Conservation (phyloP, 1,139 yeast genomes). For the Yamadazyma atmosphaerica region DNA sequence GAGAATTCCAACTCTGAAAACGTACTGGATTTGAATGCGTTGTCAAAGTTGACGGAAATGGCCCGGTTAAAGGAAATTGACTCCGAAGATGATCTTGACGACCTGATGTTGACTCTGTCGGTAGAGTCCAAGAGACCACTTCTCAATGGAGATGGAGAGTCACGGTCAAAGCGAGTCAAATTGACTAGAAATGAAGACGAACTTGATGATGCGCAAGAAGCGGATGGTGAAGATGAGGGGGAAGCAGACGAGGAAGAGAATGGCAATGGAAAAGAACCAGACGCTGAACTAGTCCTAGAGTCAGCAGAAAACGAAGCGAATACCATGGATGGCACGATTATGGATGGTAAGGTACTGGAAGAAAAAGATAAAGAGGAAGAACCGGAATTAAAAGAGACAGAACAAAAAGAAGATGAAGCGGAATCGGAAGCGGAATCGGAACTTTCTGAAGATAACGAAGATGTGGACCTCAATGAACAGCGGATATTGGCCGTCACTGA, state of each 20-base stretch:
- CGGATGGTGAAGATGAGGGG: constrained; percentile 11
- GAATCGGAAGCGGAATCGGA: constrained; percentile 11
- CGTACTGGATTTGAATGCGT: constrained; percentile 40
- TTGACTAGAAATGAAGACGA: not conserved
- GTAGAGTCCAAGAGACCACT: not conserved
- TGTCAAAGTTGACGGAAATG: constrained; percentile 41
- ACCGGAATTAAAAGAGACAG: constrained; percentile 18
- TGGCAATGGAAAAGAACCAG: constrained; percentile 4
- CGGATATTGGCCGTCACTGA: constrained; percentile 65
- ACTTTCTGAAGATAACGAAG: constrained; percentile 27
- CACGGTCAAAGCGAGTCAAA: constrained; percentile 1
- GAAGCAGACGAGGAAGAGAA: constrained; percentile 8
- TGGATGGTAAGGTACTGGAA: too few relatives aligned
- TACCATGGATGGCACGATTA: too few relatives aligned
- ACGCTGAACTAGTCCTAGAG: not conserved
- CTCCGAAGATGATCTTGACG: constrained; percentile 29
- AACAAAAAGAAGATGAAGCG: constrained; percentile 10
- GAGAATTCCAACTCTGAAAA: constrained; percentile 27
- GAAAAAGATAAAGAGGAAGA: constrained; percentile 9
- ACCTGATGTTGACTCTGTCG: not conserved
- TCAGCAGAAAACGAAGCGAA: constrained; percentile 2
- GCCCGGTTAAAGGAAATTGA: constrained; percentile 44
- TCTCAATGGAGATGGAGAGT: constrained; percentile 3
- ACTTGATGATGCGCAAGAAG: constrained; percentile 1
- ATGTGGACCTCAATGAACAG: constrained; percentile 47